Evolutionary conservation across 225 moss, liverwort and hornwort species (phyloP).

Genomic region (Bryum argenteum): DNA sequence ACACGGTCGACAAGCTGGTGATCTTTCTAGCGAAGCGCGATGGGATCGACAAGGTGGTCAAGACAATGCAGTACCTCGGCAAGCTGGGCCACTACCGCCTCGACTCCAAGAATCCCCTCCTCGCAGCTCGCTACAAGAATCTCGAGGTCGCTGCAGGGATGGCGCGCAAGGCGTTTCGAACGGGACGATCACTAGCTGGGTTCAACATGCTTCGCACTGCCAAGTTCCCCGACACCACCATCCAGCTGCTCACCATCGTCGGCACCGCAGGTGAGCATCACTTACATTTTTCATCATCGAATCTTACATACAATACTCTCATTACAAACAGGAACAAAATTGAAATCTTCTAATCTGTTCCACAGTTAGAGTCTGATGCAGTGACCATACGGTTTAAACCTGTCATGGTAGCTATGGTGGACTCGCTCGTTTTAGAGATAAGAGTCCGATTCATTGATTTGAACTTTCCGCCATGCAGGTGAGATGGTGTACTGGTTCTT

Average conservation of each 20-base stretch:
- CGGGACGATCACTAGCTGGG: conserved; percentile 72
- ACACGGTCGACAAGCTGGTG: conserved; percentile 75
- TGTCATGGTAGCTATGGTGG: too few species aligned
- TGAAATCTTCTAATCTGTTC: too few species aligned
- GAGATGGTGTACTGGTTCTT: conserved; percentile 93
- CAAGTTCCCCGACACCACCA: conserved; percentile 51
- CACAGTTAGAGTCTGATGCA: too few species aligned
- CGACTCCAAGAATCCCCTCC: conserved; percentile 31
- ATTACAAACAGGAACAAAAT: too few species aligned
- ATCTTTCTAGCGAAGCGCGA: conserved; percentile 89
- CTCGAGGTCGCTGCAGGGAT: conserved; percentile 77
- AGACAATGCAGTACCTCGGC: conserved; percentile 83
- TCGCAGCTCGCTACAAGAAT: conserved; percentile 70
- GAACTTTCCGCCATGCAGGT: conserved; percentile 68
- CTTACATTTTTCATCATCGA: too few species aligned
- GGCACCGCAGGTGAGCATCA: conserved; percentile 63
- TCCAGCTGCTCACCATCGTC: conserved; percentile 73
- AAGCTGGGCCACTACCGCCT: conserved; percentile 68
- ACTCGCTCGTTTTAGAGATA: too few species aligned
- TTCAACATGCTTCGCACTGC: conserved; percentile 67
- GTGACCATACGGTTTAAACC: too few species aligned
- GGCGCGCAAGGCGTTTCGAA: conserved; percentile 89
- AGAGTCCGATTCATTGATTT: too few species aligned
- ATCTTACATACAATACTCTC: too few species aligned
- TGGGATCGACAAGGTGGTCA: conserved; percentile 89